Base-by-base conservation (phyloP, 306 rosid species). In the Macrotyloma uniflorum region DNA sequence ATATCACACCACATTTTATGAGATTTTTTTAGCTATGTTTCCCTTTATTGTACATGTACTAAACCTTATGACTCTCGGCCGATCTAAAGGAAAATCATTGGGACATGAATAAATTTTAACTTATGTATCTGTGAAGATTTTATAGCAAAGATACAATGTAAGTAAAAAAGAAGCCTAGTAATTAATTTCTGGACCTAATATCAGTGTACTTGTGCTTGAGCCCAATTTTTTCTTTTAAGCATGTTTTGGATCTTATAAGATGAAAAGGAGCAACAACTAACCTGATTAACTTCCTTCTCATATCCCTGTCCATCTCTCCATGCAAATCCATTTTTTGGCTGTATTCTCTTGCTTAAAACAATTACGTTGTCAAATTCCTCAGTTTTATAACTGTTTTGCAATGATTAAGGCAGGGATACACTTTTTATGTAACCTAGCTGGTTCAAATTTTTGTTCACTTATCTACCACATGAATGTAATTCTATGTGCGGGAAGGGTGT, bases 141-240 rank as follows among this genome's bases (percentile, higher is more conserved):
- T 63, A 9, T 64, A 30, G 19, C 68, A 64, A 49, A 10, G 40
- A 30, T 24, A 35, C 74, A 42, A 28, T 38, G 5, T 8, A 19
- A 24, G 51, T 38, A 8, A 19, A 53, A 64, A 20, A 53, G 65
- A 23, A 32, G 53, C 47, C 51, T 38, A 4, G 20, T 24, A 23
- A 71, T 26, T 24, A 23, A 71, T 18, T 65, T 51, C 1, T 51
- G 83, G 68, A 66, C 51, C 51, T 32, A 43, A 32, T 67, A 45
- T 45, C 57, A 13, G 33, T 4, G 11, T 8, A 51, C 42, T 22
- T 49, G 23, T 55, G 10, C 33, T 73, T 42, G 15, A 30, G 53
- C 22, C 30, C 42, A 72, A 5, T 7, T 33, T 33, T 33, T 0
- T 4, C 38, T 43, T 28, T 3, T 14, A 64, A 26, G 6, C 18